Evolutionary conservation across 306 rosid genomes (phyloP), one percentile per base, ranked within the genome.

Genomic region (Abrus pulchellus): DNA sequence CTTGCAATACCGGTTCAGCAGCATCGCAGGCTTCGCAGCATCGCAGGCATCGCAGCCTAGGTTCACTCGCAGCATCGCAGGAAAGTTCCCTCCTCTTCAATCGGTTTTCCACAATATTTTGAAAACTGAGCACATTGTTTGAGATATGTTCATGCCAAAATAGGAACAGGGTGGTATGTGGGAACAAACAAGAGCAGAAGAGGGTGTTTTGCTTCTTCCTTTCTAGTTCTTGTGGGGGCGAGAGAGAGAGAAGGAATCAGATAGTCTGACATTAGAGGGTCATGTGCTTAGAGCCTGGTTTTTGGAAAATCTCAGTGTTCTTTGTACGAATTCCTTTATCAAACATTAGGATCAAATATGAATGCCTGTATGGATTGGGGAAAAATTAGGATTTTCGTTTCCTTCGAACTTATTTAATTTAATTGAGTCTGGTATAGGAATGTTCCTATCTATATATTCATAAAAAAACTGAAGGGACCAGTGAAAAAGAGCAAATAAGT

Each of bases 281-380:
- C 99, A 95, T 95, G 97, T 95, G 94, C 91, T 91, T 88, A 65
- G 88, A 86, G 86, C 84, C 82, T 79, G 85, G 86, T 86, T 90
- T 20, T 87, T 84, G 72, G 90, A 87, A 85, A 90, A 89, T 86
- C 85, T 20, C 20, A 20, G 20, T 20, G 20, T 20, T 20, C 20
- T 20, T 20, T 20, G 20, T 20, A 20, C 20, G 20, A 20, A 20
- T 20, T 20, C 20, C 20, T 20, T 20, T 20, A 20, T 20, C 20
- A 20, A 20, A 20, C 20, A 20, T 20, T 20, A 20, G 20, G 20
- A 20, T 20, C 20, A 20, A 20, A 20, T 20, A 20, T 20, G 20
- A 20, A 20, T 20, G 20, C 20, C 20, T 20, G 20, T 20, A 20
- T 20, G 20, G 20, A 20, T 20, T 20, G 20, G 20, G 20, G 20